Evolutionary conservation across 2,329 filamentous ascomycete genomes (phyloP), one percentile per base, ranked within the genome.

Genomic region (Fusarium staphyleae): DNA sequence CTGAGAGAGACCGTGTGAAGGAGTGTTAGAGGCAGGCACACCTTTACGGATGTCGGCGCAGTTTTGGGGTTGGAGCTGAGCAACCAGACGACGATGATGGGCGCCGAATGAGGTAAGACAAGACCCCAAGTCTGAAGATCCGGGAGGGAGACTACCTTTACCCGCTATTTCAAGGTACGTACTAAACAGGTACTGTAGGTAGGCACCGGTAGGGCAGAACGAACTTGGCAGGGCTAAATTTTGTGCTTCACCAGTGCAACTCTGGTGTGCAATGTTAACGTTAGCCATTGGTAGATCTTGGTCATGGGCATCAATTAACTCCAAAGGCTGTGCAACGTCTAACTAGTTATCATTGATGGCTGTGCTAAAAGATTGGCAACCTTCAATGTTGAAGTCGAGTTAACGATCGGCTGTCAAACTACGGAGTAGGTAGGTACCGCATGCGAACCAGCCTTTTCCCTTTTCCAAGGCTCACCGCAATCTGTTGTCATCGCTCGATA

Each of bases 31-130:
- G 11, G 37, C 22, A 50, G 39, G 18, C 48, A 61, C 57, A 61
- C 57, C 57, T 61, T 57, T 28, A 40, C 57, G 41, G 57, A 57
- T 35, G 28, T 62, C 53, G 53, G 57, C 53, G 45, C 36, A 35
- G 30, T 42, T 36, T 46, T 60, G 43, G 44, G 45, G 48, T 46
- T 42, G 30, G 35, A 30, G 35, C 45, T 39, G 45, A 30, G 34
- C 45, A 40, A 12, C 45, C 44, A 47, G 26, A 33, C 32, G 37
- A 19, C n/a, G 34, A 22, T 15, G 37, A 58, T 51, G 35, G 54
- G 16, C 30, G 40, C 54, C 41, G 29, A 62, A 62, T 62, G 58
- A 62, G 58, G 58, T 62, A 62, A 62, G 58, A 62, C 58, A 62
- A 62, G 58, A 59, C 58, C 8, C 28, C 29, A 14, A 40, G 33